Percentiles rank a stretch among this genome's conserved stretches.
Conservation (phyloP, 2,329 filamentous ascomycete species). For the Trichophyton simii region DNA sequence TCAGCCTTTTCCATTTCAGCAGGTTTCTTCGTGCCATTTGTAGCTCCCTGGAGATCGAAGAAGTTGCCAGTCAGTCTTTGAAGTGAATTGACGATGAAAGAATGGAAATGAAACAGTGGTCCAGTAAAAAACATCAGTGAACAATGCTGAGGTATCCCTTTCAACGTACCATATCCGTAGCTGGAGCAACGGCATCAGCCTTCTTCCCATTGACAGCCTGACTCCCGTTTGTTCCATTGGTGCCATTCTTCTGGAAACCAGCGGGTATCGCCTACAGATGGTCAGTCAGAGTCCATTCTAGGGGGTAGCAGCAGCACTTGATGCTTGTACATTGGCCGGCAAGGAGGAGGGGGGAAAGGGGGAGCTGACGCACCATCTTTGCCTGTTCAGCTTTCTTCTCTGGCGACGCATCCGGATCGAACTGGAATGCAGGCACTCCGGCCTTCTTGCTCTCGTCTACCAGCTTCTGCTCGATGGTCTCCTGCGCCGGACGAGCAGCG, state of each 20-base stretch:
- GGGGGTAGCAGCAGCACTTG: too few relatives aligned
- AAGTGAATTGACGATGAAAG: neutral
- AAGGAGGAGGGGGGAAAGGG: neutral
- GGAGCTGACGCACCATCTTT: conserved; percentile 49
- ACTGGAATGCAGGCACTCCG: conserved; percentile 68
- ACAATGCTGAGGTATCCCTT: neutral
- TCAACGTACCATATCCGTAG: conserved; percentile 55
- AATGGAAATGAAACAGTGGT: too few relatives aligned
- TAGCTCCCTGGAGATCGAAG: neutral
- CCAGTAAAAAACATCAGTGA: neutral
- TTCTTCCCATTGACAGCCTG: conserved; percentile 17
- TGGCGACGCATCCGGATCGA: conserved; percentile 71
- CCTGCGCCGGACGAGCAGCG: conserved; percentile 48
- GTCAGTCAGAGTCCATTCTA: neutral
- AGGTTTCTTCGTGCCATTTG: neutral
- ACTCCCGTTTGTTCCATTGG: neutral
- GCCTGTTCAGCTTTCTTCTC: conserved; percentile 77
- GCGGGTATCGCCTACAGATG: conserved; percentile 9
- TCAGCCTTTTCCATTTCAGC: neutral
- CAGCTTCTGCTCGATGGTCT: conserved; percentile 60
- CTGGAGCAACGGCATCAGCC: conserved; percentile 40
- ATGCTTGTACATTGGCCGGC: too few relatives aligned
- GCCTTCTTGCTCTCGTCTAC: conserved; percentile 66
- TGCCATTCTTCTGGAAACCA: conserved; percentile 33
- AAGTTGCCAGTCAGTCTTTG: neutral